These are phyloP conservation scores for Alternaria solani DNA, from an alignment of 2,329 filamentous ascomycete species.

Conservation along the genomic window DNA sequence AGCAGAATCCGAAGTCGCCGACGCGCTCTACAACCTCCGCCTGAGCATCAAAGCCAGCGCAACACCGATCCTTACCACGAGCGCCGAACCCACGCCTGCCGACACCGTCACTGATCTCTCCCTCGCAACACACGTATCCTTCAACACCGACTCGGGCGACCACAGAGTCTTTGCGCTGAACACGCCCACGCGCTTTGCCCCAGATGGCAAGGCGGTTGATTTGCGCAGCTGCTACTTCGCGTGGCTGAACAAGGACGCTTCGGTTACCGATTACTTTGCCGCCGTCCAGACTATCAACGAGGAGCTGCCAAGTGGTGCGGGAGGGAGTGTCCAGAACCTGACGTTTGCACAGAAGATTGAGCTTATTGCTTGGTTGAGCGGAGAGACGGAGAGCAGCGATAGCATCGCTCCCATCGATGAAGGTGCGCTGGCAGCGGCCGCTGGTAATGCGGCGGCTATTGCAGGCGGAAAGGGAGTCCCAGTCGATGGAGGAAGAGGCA, in stretches of 20 bases:
- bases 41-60: slow-evolving; percentile 77
- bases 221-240: slow-evolving; percentile 95
- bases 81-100: slow-evolving; percentile 69
- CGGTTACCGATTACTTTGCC: slow-evolving; percentile 90
- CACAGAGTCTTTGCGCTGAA: slow-evolving; percentile 73
- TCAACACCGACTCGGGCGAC: slow-evolving; percentile 66
- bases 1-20: slow-evolving; percentile 53
- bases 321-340: slow-evolving; percentile 81
- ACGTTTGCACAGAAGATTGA: slow-evolving; percentile 92
- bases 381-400: slow-evolving; percentile 81
- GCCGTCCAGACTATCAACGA: slow-evolving; percentile 82
- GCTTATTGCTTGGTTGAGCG: slow-evolving; percentile 91
- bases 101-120: slow-evolving; percentile 70
- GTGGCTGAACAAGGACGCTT: slow-evolving; percentile 90
- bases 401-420: slow-evolving; percentile 86
- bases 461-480: slow-evolving; percentile 58
- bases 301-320: slow-evolving; percentile 68
- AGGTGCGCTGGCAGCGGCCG: slow-evolving; percentile 58
- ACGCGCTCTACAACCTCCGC: slow-evolving; percentile 84
- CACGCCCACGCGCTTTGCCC: slow-evolving; percentile 84
- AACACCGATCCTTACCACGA: slow-evolving; percentile 76
- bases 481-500: slow-evolving; percentile 45
- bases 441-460: slow-evolving; percentile 62
- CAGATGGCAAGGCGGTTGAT: slow-evolving; percentile 73
- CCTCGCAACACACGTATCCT: slow-evolving; percentile 64